Percentiles rank a stretch among this genome's conserved stretches.
phyloP scores from a whole-genome alignment of 306 rosid species.

The Quercus parvula region DNA sequence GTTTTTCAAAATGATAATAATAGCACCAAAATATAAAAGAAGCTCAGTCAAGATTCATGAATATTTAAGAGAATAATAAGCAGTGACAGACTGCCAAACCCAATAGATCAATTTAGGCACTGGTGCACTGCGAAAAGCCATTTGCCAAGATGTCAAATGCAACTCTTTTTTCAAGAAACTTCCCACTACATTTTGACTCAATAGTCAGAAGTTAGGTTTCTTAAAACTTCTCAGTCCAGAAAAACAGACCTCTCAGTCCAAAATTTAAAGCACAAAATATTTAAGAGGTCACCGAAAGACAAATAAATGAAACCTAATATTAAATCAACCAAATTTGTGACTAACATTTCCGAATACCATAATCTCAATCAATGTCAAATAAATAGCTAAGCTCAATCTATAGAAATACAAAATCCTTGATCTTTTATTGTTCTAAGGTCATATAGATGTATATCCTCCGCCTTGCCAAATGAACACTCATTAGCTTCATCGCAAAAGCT shows the following conservation, averaged over 20 bases:
- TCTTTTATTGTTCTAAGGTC: conserved; percentile 29
- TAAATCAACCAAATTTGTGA: not conserved
- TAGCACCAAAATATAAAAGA: no score
- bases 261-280: not conserved
- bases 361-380: conserved; percentile 6
- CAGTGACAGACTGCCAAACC: no score
- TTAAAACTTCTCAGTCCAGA: not conserved
- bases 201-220: not conserved
- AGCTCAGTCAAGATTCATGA: no score
- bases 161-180: not conserved
- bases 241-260: no score
- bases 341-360: conserved; percentile 4
- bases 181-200: not conserved
- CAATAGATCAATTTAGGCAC: no score
- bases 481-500: conserved; percentile 28
- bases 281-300: not conserved
- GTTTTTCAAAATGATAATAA: no score
- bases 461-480: conserved; percentile 26
- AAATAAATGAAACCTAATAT: not conserved
- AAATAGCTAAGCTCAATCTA: conserved; percentile 16
- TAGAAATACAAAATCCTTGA: conserved; percentile 7
- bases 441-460: conserved; percentile 28
- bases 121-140: not conserved
- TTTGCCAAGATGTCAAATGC: not conserved
- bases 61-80: no score